Evolutionary conservation across 164 flowering plant species (phyloP), one percentile per base, ranked within the genome.

Genomic region (Magnolia officinalis): DNA sequence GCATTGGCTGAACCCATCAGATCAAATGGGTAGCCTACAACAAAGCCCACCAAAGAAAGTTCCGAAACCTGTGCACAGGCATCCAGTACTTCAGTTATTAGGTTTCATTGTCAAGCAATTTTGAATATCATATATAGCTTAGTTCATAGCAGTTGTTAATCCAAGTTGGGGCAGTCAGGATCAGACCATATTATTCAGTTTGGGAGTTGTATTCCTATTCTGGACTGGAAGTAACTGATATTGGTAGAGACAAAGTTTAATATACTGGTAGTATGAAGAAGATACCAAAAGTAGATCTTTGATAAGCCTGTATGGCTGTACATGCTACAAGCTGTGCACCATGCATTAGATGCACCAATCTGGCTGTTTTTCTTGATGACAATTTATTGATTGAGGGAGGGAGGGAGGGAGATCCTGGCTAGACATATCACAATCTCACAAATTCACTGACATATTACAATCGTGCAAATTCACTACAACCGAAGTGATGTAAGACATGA

Each of bases 11-110:
- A 78, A 50, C 81, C 78, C 2, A 65, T 78, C 45, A 84, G 72
- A 70, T 82, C 84, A 64, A 79, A 87, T n/a, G 94, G 92, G 78
- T 72, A 89, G 24, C 99, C 99, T 70, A 95, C 84, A 73, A 95
- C 75, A 23, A 95, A 86, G 49, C 96, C 97, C 58, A 7, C 75
- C 69, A 91, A 75, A 74, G 94, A 87, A 82, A 87, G 80, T 78
- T 90, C 88, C 23, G 93, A 88, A 8, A 90, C 82, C 99, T 96
- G 91, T 82, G 82, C 24, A 78, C 1, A 70, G 31, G 76, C 37
- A 50, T 2, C 70, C 1, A 29, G 50, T 29, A 68, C 9, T 55
- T 55, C 45, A 65, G 24, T 13, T 6, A 20, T 21, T 65, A 59
- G 19, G 24, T 8, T n/a, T 64, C 10, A 1, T 3, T 21, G 51